Evolutionary conservation across 805 yeast species (phyloP).

Genomic region (Pichia membranifaciens): DNA sequence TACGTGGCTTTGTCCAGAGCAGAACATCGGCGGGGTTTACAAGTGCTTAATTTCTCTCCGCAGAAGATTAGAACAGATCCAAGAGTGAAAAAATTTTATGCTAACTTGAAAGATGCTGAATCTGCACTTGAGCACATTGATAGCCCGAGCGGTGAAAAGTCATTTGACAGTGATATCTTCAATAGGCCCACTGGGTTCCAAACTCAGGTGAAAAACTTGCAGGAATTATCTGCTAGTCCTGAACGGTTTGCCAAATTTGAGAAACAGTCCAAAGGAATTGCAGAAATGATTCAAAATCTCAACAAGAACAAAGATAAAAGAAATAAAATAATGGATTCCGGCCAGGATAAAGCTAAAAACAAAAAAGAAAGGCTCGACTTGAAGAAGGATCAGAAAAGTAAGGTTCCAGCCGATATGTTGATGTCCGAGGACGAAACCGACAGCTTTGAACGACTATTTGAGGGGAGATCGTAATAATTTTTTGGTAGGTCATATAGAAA

Average conservation of each 20-base stretch:
- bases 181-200: slow-evolving; percentile 1
- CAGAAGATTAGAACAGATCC: slow-evolving; percentile 62
- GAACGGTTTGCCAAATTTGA: slow-evolving; percentile 7
- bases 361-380: background rate
- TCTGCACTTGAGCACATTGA: slow-evolving; percentile 18
- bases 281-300: background rate
- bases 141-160: background rate
- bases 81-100: slow-evolving; percentile 67
- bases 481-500: background rate
- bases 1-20: slow-evolving; percentile 95
- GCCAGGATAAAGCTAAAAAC: background rate
- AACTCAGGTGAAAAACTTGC: slow-evolving; percentile 7
- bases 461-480: background rate
- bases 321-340: background rate
- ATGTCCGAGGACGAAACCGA: slow-evolving; percentile 5
- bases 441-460: slow-evolving; percentile 1
- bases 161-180: background rate
- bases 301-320: background rate
- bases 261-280: background rate
- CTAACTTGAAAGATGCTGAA: slow-evolving; percentile 36
- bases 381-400: background rate
- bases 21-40: slow-evolving; percentile 67
- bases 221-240: slow-evolving; percentile 5
- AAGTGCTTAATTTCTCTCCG: slow-evolving; percentile 66
- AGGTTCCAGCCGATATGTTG: background rate